Evolutionary conservation across 768 basidiomycete genomes (phyloP), one percentile per base, ranked within the genome.

Genomic region (Boletus barrowsii): DNA sequence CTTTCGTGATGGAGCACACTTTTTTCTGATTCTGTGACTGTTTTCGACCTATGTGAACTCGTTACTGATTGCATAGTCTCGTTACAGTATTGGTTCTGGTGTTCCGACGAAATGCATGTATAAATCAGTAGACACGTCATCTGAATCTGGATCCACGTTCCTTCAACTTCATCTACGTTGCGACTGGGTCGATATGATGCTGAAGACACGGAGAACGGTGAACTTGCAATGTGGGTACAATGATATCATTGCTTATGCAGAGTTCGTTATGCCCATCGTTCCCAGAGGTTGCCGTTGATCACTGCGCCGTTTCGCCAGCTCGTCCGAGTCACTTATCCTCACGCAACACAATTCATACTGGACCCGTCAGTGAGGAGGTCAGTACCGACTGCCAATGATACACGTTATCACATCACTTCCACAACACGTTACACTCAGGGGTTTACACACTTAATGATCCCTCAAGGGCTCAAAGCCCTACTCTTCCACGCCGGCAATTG

Each of bases 141-240:
- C 26, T 26, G 9, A 26, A 26, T 26, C 26, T 26, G 26, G 8
- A 26, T 26, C 26, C 26, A 26, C 26, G 8, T 26, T 26, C 26
- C 26, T 26, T 26, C 26, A 26, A 26, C 7, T 26, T 26, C 26
- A 26, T 8, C 5, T 26, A 26, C 26, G 26, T 26, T 26, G 26
- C 7, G 26, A 26, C 26, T 26, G 7, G 6, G 26, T 24, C 24
- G 24, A 24, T 24, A 5, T 24, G 5, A 24, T n/a, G n/a, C n/a
- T 24, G 93, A 93, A 39, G 96, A 95, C 52, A 84, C 98, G 82
- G 96, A 99, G 74, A 94, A 91, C 56, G 97, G 95, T 45, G 93
- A 96, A 70, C 79, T 99, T 42, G 82, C 84, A 4, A 75, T 98
- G 20, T 99, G 93, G 90, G 93, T n/a, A 81, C 79, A n/a, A 90